These are phyloP conservation scores for Colletotrichum sp. DNA, from an alignment of 2,329 filamentous ascomycete species.

Conservation along the genomic window DNA sequence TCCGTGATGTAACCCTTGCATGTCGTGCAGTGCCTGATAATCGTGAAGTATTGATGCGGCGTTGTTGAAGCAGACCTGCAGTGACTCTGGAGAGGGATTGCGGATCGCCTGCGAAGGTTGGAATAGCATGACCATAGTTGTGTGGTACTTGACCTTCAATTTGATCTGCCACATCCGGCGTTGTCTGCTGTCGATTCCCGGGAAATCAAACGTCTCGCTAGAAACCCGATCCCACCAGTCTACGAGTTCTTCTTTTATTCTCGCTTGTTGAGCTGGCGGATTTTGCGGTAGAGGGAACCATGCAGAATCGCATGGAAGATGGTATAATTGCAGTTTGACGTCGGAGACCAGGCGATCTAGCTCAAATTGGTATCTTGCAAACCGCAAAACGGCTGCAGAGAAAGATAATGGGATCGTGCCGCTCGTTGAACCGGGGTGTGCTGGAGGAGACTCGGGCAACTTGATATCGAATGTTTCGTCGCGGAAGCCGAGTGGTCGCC, in stretches of 20 bases:
- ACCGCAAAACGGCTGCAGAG: constrained; percentile 13
- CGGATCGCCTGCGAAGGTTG: constrained; percentile 40
- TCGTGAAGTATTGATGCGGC: constrained; percentile 25
- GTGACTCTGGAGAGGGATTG: constrained; percentile 30
- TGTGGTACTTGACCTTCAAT: constrained; percentile 36
- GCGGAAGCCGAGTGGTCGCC: constrained; percentile 39
- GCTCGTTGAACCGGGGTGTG: neutral
- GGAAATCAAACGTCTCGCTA: neutral
- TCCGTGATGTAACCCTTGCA: constrained; percentile 33
- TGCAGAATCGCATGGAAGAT: constrained; percentile 22
- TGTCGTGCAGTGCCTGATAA: constrained; percentile 34
- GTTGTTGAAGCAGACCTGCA: constrained; percentile 35
- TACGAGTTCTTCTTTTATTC: constrained; percentile 17
- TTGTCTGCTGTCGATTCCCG: constrained; percentile 15
- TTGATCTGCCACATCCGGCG: constrained; percentile 28
- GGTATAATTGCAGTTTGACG: constrained; percentile 28
- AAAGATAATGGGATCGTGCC: neutral
- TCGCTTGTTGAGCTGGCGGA: constrained; percentile 1
- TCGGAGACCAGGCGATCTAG: constrained; percentile 28
- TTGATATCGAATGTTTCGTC: constrained; percentile 41
- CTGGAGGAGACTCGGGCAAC: constrained; percentile 11
- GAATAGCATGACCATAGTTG: constrained; percentile 35
- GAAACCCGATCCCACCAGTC: constrained; percentile 17
- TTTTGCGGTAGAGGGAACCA: constrained; percentile 19
- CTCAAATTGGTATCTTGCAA: constrained; percentile 31